phyloP scores from a whole-genome alignment of 2,329 filamentous ascomycete genomes.

The Penicillium sp. region DNA sequence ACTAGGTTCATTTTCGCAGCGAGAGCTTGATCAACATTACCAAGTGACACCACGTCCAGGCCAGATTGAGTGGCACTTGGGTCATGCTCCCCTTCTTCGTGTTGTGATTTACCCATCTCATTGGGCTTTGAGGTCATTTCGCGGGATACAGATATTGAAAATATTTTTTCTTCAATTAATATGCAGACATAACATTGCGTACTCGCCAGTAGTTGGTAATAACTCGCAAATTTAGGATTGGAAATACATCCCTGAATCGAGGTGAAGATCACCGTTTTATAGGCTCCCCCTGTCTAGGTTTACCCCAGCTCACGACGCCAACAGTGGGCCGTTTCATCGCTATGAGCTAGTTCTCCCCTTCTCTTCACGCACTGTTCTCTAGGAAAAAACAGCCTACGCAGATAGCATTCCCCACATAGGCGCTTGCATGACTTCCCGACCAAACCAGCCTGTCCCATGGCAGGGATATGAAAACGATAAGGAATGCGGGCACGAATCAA shows the following conservation, averaged over 20 bases:
- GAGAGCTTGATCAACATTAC: constrained; percentile 60
- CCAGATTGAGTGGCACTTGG: background rate
- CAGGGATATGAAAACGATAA: constrained; percentile 2
- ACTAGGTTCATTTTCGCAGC: constrained; percentile 71
- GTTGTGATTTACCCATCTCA: constrained; percentile 6
- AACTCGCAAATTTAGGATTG: background rate
- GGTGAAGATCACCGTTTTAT: background rate
- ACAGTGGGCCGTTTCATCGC: background rate
- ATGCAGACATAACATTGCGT: background rate
- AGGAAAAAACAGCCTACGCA: background rate
- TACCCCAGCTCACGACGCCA: background rate
- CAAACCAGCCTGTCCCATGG: constrained; percentile 1
- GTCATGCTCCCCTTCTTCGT: constrained; percentile 1
- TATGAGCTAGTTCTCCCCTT: no score
- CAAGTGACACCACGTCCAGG: constrained; percentile 11
- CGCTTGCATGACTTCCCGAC: background rate
- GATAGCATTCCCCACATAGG: constrained; percentile 2
- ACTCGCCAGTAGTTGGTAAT: background rate
- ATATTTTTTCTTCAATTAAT: background rate
- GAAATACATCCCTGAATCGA: background rate
- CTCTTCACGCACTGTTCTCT: background rate
- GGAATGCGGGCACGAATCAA: constrained; percentile 16
- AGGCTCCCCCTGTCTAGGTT: background rate
- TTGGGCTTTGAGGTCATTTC: constrained; percentile 5
- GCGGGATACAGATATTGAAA: background rate